phyloP scores from a whole-genome alignment of 1,284 basidiomycete species.

The Ustilago shanxiensis region DNA sequence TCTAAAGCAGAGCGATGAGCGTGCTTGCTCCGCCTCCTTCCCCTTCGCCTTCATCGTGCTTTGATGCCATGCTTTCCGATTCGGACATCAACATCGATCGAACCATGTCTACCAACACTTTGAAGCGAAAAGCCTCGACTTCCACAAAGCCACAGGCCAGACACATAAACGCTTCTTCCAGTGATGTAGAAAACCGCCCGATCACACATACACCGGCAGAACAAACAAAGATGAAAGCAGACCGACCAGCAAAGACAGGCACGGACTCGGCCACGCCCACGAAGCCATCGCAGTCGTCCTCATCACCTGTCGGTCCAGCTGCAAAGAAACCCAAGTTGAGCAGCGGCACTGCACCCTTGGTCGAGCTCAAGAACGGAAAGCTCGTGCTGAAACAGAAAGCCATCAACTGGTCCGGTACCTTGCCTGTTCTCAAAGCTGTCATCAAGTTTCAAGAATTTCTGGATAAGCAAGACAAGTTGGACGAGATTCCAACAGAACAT shows the following conservation, averaged over 20 bases:
- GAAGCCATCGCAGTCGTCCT: conserved; percentile 3
- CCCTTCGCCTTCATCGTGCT: conserved; percentile 51
- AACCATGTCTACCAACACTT: conserved; percentile 30
- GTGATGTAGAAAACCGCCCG: conserved; percentile 45
- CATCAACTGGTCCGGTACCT: conserved; percentile 80
- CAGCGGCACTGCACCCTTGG: conserved; percentile 44
- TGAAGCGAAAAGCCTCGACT: conserved; percentile 50
- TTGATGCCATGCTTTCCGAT: conserved; percentile 52
- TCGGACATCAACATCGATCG: conserved; percentile 53
- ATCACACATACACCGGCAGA: conserved; percentile 5
- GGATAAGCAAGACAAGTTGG: conserved; percentile 68
- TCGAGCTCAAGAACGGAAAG: conserved; percentile 75
- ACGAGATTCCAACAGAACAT: conserved; percentile 77
- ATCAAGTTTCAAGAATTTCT: conserved; percentile 58
- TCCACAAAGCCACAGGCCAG: conserved; percentile 17
- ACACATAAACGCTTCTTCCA: conserved; percentile 21
- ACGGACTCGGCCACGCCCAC: neutral
- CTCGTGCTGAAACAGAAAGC: conserved; percentile 83
- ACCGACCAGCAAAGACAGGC: conserved; percentile 3
- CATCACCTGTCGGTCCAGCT: conserved; percentile 23
- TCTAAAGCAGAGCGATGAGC: conserved; percentile 45
- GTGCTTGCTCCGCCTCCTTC: conserved; percentile 52
- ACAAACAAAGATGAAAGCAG: neutral
- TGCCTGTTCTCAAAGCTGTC: conserved; percentile 77
- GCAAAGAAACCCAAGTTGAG: conserved; percentile 44